Conservation (phyloP, 2,329 filamentous ascomycete genomes). For the Fusarium sp. region DNA sequence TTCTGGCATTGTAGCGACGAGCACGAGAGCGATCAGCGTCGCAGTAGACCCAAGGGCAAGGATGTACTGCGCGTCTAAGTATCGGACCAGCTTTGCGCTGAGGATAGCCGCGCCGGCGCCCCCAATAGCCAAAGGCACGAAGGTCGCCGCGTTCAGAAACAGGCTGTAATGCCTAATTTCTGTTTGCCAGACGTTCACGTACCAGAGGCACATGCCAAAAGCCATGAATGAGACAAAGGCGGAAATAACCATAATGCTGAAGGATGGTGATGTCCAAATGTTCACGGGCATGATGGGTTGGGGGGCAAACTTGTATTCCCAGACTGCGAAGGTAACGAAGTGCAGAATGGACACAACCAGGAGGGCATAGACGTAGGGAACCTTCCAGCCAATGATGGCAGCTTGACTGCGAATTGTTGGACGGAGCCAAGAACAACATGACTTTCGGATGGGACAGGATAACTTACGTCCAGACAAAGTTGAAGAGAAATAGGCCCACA, state of each 20-base stretch:
- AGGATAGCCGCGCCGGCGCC: background rate
- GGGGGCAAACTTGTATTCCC: slow-evolving; percentile 57
- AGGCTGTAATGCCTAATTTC: background rate
- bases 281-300: slow-evolving; percentile 63
- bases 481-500: slow-evolving; percentile 60
- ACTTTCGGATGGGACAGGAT: slow-evolving; percentile 51
- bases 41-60: slow-evolving; percentile 52
- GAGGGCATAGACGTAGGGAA: background rate
- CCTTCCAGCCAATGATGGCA: background rate
- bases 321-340: slow-evolving; percentile 55
- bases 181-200: background rate
- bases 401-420: background rate
- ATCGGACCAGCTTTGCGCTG: background rate
- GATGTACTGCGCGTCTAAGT: background rate
- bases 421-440: slow-evolving; percentile 53
- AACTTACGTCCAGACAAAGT: slow-evolving; percentile 64
- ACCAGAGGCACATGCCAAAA: slow-evolving; percentile 45
- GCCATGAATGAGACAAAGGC: slow-evolving; percentile 60
- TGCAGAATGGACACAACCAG: slow-evolving; percentile 34
- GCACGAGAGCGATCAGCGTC: slow-evolving; percentile 39
- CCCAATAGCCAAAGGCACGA: background rate
- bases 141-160: background rate
- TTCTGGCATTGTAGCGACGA: slow-evolving; percentile 48
- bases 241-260: slow-evolving; percentile 57
- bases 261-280: slow-evolving; percentile 60